Base-by-base conservation (phyloP, 805 yeast genomes). In the Saturnispora galanensis region DNA sequence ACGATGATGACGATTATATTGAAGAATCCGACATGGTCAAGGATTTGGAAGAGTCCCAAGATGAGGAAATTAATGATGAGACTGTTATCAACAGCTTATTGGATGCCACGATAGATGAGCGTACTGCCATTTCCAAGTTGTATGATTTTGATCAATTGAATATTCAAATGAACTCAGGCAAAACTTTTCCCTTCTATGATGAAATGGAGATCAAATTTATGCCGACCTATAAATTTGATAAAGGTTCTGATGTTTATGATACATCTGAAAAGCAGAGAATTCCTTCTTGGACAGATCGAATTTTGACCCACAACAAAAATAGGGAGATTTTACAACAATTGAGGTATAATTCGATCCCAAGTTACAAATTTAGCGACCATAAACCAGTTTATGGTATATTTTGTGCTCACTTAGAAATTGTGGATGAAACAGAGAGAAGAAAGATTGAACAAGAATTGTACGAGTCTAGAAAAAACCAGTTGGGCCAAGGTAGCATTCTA, bases 271-370 rank as follows among this genome's bases (percentile, higher is more conserved):
- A 93, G 62, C 81, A 79, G 62, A 75, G 99, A 50, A 79, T 85
- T 10, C 99, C 98, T 1, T 94, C 98, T 0, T 93, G 98, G 98
- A 89, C 97, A 3, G 99, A 93, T 65, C 67, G 98, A 46, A 79
- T 90, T 30, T 62, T 89, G 39, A 80, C 78, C 55, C 54, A 68
- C 45, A 64, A 72, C 3, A 67, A 83, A 21, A 79, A 84, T 12
- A 71, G 73, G 31, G 68, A 45, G 21, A 28, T 73, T 10, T 59
- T 89, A 46, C 69, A 65, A 38, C 90, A 84, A 49, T 50, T 71
- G 1, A 63, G 66, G 7, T 93, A 90, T 59, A 71, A 76, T 11
- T 69, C 81, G 41, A 76, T 71, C 9, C 74, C 69, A 16, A 68
- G 71, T 18, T 68, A 85, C 16, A 60, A 68, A 13, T 82, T 84